Evolutionary conservation across 805 yeast species (phyloP).

Genomic region (Ogataea salicorniae): DNA sequence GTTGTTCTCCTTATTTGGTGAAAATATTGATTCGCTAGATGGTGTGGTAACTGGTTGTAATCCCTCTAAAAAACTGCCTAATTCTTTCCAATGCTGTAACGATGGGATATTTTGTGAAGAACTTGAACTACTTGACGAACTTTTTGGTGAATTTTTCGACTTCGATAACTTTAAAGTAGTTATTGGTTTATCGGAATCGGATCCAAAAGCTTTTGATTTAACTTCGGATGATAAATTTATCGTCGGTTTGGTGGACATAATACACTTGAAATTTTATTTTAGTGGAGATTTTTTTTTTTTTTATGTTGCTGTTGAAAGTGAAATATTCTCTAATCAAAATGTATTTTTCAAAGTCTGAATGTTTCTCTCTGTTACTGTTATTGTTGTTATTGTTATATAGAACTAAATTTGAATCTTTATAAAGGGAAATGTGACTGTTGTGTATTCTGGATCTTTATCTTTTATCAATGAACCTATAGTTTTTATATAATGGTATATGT

Average conservation of each 20-base stretch:
- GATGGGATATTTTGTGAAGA: constrained; percentile 12
- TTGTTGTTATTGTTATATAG: background rate
- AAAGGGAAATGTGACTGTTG: too few species aligned
- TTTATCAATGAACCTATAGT: too few species aligned
- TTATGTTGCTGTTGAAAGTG: background rate
- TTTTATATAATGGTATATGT: too few species aligned
- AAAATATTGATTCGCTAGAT: too few species aligned
- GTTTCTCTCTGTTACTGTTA: background rate
- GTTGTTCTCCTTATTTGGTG: too few species aligned
- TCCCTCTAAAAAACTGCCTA: constrained; percentile 31
- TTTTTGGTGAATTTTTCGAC: constrained; percentile 5
- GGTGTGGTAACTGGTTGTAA: constrained; percentile 17
- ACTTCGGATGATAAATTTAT: constrained; percentile 19
- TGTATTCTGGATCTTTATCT: too few species aligned
- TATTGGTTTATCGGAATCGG: constrained; percentile 21
- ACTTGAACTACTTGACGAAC: constrained; percentile 5
- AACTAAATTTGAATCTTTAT: background rate
- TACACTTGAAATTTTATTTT: constrained; percentile 12
- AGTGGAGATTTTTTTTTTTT: background rate
- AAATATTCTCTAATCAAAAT: background rate
- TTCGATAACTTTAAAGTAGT: constrained; percentile 3
- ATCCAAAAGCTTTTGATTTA: constrained; percentile 22
- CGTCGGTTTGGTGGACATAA: constrained; percentile 4
- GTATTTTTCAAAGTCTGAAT: background rate
- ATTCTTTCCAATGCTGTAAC: constrained; percentile 32